A percentile compares a stretch with the other conserved stretches of the same genome.
phyloP scores from a whole-genome alignment of 164 flowering plant genomes.

The Buxus sempervirens region DNA sequence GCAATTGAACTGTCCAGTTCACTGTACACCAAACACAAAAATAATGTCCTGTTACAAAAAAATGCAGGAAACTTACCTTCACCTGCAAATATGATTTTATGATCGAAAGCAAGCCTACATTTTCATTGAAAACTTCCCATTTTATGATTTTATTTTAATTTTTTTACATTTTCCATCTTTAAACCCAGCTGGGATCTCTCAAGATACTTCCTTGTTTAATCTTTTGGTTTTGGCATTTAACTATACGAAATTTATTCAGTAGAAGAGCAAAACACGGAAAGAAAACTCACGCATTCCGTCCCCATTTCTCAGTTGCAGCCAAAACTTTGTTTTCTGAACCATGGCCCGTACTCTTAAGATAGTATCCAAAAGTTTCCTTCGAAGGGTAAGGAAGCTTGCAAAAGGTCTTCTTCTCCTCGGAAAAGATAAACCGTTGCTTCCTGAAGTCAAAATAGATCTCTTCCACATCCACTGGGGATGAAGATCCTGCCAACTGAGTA shows the following conservation, averaged over 20 bases:
- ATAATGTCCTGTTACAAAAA: too few species aligned
- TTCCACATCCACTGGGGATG: conserved; percentile 47
- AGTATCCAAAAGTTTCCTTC: conserved; percentile 78
- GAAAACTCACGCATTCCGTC: conserved; percentile 78
- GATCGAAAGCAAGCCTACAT: too few species aligned
- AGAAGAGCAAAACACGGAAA: not conserved
- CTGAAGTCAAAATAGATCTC: conserved; percentile 94
- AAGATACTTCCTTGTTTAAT: too few species aligned
- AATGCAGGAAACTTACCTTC: too few species aligned
- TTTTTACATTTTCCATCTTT: too few species aligned
- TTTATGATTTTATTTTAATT: too few species aligned
- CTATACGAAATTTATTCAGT: not conserved
- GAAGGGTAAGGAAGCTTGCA: conserved; percentile 90
- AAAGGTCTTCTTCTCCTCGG: conserved; percentile 68
- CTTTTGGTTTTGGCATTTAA: too few species aligned
- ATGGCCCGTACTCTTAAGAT: conserved; percentile 78
- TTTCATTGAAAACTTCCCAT: too few species aligned
- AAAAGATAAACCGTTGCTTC: conserved; percentile 82
- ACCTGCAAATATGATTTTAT: too few species aligned
- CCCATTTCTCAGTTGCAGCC: conserved; percentile 90
- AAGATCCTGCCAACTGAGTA: conserved; percentile 47
- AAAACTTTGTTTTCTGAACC: conserved; percentile 83
- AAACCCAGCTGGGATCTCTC: too few species aligned
- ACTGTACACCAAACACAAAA: too few species aligned
- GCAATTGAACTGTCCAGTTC: too few species aligned